These are phyloP conservation scores for Annulohypoxylon moriforme DNA, from an alignment of 495 filamentous ascomycete species.

Conservation along the genomic window DNA sequence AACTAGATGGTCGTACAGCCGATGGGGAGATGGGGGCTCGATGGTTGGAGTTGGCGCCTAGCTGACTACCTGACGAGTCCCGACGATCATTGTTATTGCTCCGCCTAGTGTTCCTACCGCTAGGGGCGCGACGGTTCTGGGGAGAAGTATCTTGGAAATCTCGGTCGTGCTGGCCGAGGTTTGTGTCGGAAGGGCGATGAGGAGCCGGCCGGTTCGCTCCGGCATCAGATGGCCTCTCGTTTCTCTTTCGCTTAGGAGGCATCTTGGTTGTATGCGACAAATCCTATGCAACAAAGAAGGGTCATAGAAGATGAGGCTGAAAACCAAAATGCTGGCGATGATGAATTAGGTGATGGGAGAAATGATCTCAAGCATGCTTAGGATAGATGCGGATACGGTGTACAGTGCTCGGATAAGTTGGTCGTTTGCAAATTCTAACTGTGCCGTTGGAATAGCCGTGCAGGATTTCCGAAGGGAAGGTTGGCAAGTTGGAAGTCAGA, in stretches of 20 bases:
- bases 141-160: conserved; percentile 53
- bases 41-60: conserved; percentile 24
- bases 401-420: background rate
- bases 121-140: conserved; percentile 50
- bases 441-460: conserved; percentile 9
- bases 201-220: conserved; percentile 61
- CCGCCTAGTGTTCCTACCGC: conserved; percentile 53
- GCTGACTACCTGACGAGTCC: conserved; percentile 53
- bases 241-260: conserved; percentile 67
- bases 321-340: conserved; percentile 10
- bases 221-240: conserved; percentile 57
- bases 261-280: conserved; percentile 48
- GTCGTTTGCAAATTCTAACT: background rate
- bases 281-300: conserved; percentile 28
- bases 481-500: conserved; percentile 20
- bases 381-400: conserved; percentile 20
- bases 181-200: conserved; percentile 62
- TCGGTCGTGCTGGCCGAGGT: conserved; percentile 62
- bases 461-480: conserved; percentile 22
- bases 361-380: conserved; percentile 30
- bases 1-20: conserved; percentile 56
- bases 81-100: conserved; percentile 51
- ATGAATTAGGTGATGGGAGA: conserved; percentile 1
- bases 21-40: conserved; percentile 55
- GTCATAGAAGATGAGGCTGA: conserved; percentile 40